Evolutionary conservation across 331 rosid genomes (phyloP).

Genomic region (Rosa hybrid): DNA sequence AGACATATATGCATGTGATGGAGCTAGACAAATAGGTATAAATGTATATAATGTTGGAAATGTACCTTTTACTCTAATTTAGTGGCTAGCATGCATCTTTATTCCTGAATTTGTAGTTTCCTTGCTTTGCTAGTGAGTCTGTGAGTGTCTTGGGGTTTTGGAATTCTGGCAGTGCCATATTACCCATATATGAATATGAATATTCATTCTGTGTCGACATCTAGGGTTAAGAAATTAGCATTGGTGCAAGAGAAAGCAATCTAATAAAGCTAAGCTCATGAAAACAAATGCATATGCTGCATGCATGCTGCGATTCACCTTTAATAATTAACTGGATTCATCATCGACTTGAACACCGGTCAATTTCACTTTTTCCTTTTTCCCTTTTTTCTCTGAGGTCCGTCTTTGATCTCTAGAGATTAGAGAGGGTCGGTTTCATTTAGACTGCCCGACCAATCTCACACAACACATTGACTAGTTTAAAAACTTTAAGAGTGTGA

Average conservation of each 20-base stretch:
- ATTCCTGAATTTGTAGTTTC: not conserved
- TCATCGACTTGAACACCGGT: constrained; percentile 14
- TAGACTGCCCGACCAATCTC: not conserved
- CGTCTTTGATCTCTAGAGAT: not conserved
- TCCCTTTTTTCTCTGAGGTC: not conserved
- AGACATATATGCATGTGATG: not conserved
- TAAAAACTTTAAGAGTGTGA: too few relatives aligned
- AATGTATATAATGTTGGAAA: not conserved
- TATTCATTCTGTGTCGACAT: not conserved
- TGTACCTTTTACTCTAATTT: not conserved
- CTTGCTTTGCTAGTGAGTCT: constrained; percentile 15
- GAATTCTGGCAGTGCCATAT: not conserved
- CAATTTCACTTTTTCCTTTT: constrained; percentile 22
- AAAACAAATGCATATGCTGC: not conserved
- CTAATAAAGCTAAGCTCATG: not conserved
- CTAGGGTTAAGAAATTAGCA: not conserved
- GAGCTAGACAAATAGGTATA: not conserved
- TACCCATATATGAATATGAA: not conserved
- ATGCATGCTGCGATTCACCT: constrained; percentile 7
- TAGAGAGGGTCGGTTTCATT: not conserved
- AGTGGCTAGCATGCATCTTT: not conserved
- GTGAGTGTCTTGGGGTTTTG: constrained; percentile 14
- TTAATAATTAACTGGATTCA: not conserved
- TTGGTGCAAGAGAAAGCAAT: constrained; percentile 44
- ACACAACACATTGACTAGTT: not conserved